phyloP scores from a whole-genome alignment of 2,329 filamentous ascomycete genomes.

The Gnomoniopsis sp. region DNA sequence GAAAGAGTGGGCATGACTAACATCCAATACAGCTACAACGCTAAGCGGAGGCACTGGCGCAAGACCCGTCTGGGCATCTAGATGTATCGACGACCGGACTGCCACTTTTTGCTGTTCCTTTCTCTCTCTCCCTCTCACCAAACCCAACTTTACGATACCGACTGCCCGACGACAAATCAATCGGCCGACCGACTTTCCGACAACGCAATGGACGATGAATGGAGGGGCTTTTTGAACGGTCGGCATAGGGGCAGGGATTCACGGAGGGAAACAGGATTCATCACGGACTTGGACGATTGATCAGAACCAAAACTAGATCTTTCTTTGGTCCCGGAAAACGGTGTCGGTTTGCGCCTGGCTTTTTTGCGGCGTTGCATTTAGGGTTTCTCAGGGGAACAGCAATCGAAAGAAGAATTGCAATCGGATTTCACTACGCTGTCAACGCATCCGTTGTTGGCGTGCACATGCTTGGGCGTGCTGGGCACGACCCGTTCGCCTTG shows the following conservation, averaged over 20 bases:
- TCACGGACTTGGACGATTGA: constrained; percentile 17
- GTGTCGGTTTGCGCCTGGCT: constrained; percentile 16
- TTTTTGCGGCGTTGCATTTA: constrained; percentile 19
- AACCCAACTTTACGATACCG: constrained; percentile 11
- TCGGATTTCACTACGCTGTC: not conserved
- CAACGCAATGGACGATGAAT: constrained; percentile 19
- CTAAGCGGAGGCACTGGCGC: constrained; percentile 99
- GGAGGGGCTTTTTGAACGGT: constrained; percentile 8
- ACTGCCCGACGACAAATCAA: not conserved
- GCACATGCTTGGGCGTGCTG: not conserved
- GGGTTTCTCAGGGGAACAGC: constrained; percentile 13
- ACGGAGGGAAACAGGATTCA: constrained; percentile 13
- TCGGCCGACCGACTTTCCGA: constrained; percentile 24
- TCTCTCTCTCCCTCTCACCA: constrained; percentile 21
- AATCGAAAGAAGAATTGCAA: constrained; percentile 16
- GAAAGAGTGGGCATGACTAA: constrained; percentile 6
- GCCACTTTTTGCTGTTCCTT: constrained; percentile 22
- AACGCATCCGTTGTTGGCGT: not conserved
- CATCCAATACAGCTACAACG: constrained; percentile 80
- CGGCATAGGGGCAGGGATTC: constrained; percentile 6
- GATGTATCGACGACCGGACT: constrained; percentile 47
- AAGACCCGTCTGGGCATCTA: constrained; percentile 99
- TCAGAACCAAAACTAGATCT: constrained; percentile 1
- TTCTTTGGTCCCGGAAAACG: constrained; percentile 15
- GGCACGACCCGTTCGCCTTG: not conserved